Evolutionary conservation across 2,329 filamentous ascomycete genomes (phyloP).

Genomic region (Venturia effusa): DNA sequence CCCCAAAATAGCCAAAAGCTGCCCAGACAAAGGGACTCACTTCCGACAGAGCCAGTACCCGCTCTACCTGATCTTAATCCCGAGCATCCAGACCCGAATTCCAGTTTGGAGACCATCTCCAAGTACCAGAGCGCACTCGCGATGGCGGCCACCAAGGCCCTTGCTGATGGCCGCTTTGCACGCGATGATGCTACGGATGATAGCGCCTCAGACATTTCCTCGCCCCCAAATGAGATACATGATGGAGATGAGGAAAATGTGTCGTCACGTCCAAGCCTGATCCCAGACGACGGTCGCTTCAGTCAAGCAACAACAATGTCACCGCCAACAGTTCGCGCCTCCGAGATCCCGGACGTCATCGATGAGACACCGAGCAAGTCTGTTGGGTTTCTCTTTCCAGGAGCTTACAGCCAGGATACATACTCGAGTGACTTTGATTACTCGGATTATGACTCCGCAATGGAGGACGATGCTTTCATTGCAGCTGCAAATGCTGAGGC

Average conservation of each 20-base stretch:
- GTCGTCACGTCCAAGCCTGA: conserved; percentile 32
- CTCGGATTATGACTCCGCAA: conserved; percentile 40
- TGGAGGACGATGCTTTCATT: conserved; percentile 74
- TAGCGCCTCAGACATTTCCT: conserved; percentile 21
- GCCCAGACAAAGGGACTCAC: background rate
- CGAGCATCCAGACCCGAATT: conserved; percentile 24
- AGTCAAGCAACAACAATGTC: conserved; percentile 33
- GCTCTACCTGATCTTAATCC: background rate
- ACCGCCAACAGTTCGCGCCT: conserved; percentile 23
- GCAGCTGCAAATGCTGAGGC: conserved; percentile 91
- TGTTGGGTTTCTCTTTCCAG: conserved; percentile 14
- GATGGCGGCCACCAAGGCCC: conserved; percentile 67
- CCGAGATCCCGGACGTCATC: conserved; percentile 9
- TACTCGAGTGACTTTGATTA: conserved; percentile 16
- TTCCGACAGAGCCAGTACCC: background rate
- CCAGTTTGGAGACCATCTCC: conserved; percentile 42
- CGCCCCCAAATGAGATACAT: conserved; percentile 20
- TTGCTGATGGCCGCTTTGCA: conserved; percentile 63
- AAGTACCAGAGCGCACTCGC: conserved; percentile 79
- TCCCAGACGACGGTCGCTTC: conserved; percentile 39
- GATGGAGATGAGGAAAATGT: conserved; percentile 17
- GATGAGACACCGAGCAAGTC: background rate
- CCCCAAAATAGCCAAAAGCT: background rate
- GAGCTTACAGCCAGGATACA: conserved; percentile 29
- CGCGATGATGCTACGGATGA: conserved; percentile 43